Evolutionary conservation across 257 asterid genomes (phyloP).

Genomic region (Euphrasia confusa): DNA sequence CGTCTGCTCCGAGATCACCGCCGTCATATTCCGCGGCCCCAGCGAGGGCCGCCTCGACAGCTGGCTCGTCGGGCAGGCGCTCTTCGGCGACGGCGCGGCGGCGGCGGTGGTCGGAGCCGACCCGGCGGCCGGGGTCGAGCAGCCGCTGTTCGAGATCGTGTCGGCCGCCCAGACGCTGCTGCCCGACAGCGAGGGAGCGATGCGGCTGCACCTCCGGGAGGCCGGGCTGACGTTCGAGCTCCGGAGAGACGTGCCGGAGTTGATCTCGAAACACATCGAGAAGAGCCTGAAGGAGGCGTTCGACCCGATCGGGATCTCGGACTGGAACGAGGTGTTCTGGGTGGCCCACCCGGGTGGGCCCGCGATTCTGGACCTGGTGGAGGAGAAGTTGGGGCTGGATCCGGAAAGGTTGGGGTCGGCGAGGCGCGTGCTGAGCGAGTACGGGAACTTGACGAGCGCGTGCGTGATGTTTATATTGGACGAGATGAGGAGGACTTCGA

Average conservation of each 20-base stretch:
- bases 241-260: conserved; percentile 43
- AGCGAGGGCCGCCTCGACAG: conserved; percentile 48
- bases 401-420: conserved; percentile 50
- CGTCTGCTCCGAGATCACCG: conserved; percentile 64
- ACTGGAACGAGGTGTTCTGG: conserved; percentile 73
- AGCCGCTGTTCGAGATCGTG: conserved; percentile 49
- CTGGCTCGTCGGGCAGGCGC: conserved; percentile 47
- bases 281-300: conserved; percentile 51
- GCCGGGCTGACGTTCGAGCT: conserved; percentile 57
- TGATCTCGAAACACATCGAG: conserved; percentile 45
- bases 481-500: conserved; percentile 62
- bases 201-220: conserved; percentile 52
- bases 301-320: conserved; percentile 43
- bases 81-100: conserved; percentile 62
- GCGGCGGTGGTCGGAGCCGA: conserved; percentile 50
- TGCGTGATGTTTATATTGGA: conserved; percentile 60
- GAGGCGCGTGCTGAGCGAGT: conserved; percentile 54
- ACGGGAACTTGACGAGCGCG: conserved; percentile 65
- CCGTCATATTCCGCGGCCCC: conserved; percentile 59
- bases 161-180: conserved; percentile 55
- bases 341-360: conserved; percentile 76
- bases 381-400: conserved; percentile 35
- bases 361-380: conserved; percentile 61
- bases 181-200: conserved; percentile 50
- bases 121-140: conserved; percentile 40